Percentiles rank a stretch among this genome's conserved stretches.
phyloP scores from a whole-genome alignment of 768 basidiomycete species.

The Mycena epipterygia region DNA sequence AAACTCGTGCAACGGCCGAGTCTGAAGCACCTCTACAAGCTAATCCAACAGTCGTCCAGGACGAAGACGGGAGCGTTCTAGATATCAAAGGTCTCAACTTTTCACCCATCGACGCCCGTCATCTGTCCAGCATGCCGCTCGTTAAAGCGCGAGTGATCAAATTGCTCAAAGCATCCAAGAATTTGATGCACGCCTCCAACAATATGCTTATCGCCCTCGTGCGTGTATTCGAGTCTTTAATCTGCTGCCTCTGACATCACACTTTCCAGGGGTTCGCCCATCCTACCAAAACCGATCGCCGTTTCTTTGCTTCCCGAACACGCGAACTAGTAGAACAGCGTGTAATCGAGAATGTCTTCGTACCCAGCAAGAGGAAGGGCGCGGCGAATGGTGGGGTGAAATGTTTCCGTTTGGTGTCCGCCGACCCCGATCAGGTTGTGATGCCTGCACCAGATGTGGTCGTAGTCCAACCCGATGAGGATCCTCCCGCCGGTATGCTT shows the following conservation, averaged over 20 bases:
- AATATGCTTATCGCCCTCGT: constrained; percentile 87
- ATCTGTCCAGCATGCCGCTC: constrained; percentile 81
- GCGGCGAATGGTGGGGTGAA: constrained; percentile 63
- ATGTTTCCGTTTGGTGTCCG: constrained; percentile 74
- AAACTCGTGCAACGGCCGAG: constrained; percentile 57
- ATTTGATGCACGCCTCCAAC: constrained; percentile 77
- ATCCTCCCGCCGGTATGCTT: constrained; percentile 49
- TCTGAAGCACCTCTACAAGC: constrained; percentile 32
- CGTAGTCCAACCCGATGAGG: constrained; percentile 51
- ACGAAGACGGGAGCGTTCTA: constrained; percentile 51
- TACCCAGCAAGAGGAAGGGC: constrained; percentile 70
- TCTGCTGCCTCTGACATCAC: background rate
- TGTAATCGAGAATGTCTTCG: constrained; percentile 79
- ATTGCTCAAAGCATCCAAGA: constrained; percentile 77
- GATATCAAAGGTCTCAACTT: constrained; percentile 59
- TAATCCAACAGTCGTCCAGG: constrained; percentile 44
- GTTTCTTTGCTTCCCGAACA: constrained; percentile 84
- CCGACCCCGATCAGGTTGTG: constrained; percentile 51
- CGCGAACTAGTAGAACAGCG: constrained; percentile 81
- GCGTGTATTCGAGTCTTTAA: constrained; percentile 41
- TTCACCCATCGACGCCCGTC: constrained; percentile 81
- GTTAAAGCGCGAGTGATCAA: constrained; percentile 80
- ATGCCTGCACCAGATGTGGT: constrained; percentile 48
- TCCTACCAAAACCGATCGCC: constrained; percentile 83
- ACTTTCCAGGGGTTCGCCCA: constrained; percentile 75